These are phyloP conservation scores for Arthrobotrys iridis DNA, from an alignment of 2,329 filamentous ascomycete genomes.

Conservation along the genomic window DNA sequence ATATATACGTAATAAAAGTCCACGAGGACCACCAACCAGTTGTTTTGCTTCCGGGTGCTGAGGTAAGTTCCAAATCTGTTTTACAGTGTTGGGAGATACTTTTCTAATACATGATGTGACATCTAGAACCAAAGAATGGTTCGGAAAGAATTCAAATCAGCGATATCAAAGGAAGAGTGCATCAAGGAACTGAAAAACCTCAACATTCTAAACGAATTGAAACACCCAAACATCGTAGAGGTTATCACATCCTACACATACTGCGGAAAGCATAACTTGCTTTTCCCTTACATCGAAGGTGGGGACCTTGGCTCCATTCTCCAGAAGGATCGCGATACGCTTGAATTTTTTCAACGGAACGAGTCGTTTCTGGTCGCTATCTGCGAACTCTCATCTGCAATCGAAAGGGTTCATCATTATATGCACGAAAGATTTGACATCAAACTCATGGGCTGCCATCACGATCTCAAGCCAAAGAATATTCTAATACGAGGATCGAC, in stretches of 20 bases:
- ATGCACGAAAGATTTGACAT: slow-evolving; percentile 50
- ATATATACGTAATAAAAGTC: slow-evolving; percentile 29
- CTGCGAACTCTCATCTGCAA: slow-evolving; percentile 57
- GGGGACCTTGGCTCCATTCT: slow-evolving; percentile 44
- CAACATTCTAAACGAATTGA: slow-evolving; percentile 37
- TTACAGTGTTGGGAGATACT: background rate
- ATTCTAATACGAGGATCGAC: slow-evolving; percentile 56
- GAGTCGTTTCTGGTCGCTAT: slow-evolving; percentile 50
- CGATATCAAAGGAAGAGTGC: slow-evolving; percentile 9
- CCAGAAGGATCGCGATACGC: background rate
- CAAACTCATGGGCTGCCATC: slow-evolving; percentile 59
- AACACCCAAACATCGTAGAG: slow-evolving; percentile 41
- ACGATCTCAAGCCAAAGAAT: slow-evolving; percentile 59
- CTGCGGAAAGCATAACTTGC: slow-evolving; percentile 31
- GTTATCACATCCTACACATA: slow-evolving; percentile 41
- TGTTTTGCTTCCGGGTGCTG: slow-evolving; percentile 3
- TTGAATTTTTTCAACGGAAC: background rate
- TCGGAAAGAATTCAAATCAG: slow-evolving; percentile 34
- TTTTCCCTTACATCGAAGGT: slow-evolving; percentile 47
- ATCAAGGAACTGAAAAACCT: slow-evolving; percentile 38
- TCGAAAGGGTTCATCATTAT: slow-evolving; percentile 57
- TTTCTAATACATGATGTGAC: background rate
- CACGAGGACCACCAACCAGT: slow-evolving; percentile 24
- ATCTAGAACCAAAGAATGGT: slow-evolving; percentile 31
- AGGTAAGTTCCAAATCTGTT: background rate